phyloP scores from a whole-genome alignment of 2,329 filamentous ascomycete genomes.

The Chaetomium olivaceum region DNA sequence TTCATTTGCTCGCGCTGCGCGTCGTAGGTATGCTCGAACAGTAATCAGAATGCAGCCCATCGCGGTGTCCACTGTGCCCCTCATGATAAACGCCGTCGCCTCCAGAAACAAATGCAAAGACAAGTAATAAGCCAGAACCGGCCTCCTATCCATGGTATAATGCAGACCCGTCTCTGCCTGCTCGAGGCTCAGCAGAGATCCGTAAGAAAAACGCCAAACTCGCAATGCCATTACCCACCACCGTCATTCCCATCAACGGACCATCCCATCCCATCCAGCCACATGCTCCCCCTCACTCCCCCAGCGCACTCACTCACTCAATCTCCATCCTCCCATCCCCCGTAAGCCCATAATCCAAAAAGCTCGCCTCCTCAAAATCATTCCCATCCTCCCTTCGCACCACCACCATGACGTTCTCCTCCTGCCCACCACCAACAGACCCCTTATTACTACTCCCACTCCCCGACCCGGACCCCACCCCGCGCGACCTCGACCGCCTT shows the following conservation, averaged over 20 bases:
- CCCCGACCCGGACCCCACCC: background rate
- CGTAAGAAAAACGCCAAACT: slow-evolving; percentile 22
- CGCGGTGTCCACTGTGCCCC: background rate
- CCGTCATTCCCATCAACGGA: background rate
- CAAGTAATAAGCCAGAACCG: background rate
- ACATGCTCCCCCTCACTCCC: background rate
- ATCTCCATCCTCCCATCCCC: slow-evolving; percentile 44
- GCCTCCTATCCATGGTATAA: slow-evolving; percentile 21
- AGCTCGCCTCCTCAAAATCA: slow-evolving; percentile 71
- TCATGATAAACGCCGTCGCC: slow-evolving; percentile 2
- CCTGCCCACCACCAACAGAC: slow-evolving; percentile 32
- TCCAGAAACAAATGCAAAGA: background rate
- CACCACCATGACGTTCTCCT: slow-evolving; percentile 50
- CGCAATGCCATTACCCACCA: slow-evolving; percentile 7
- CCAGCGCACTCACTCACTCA: slow-evolving; percentile 28
- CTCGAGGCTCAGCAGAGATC: background rate
- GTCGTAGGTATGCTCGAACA: slow-evolving; percentile 9
- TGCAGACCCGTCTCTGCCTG: slow-evolving; percentile 1
- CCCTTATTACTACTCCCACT: slow-evolving; percentile 21
- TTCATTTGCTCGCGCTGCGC: slow-evolving; percentile 9
- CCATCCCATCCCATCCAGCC: background rate
- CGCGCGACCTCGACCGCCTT: slow-evolving; percentile 23
- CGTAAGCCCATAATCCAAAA: slow-evolving; percentile 51
- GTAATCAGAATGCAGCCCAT: background rate
- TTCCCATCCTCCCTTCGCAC: slow-evolving; percentile 21